Evolutionary conservation across 1,284 basidiomycete species (phyloP).

Genomic region (Pseudozyma pruni): DNA sequence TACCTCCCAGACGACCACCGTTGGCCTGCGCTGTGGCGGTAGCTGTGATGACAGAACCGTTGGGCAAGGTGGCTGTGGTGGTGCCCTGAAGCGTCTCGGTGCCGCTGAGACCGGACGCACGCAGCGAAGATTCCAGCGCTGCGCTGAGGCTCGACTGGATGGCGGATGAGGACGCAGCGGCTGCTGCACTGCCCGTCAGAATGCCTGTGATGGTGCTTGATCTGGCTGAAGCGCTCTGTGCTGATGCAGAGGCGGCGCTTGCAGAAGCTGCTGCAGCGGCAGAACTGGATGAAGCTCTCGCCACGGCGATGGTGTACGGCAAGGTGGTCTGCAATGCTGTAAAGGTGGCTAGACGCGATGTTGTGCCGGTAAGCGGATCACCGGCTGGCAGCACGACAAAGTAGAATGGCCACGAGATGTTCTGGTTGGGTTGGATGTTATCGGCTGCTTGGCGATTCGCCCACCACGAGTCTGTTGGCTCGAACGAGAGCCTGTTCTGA

Average conservation of each 20-base stretch:
- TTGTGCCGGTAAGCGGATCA: conserved; percentile 36
- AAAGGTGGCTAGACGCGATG: conserved; percentile 51
- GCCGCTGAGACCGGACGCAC: conserved; percentile 48
- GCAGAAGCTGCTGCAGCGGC: conserved; percentile 35
- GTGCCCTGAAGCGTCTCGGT: conserved; percentile 56
- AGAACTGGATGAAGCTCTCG: conserved; percentile 25
- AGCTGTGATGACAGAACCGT: conserved; percentile 54
- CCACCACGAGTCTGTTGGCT: conserved; percentile 59
- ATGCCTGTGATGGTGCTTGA: conserved; percentile 7
- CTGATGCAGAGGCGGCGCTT: conserved; percentile 30
- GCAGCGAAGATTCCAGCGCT: conserved; percentile 48
- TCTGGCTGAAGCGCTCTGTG: conserved; percentile 13
- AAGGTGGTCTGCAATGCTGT: conserved; percentile 56
- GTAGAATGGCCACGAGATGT: conserved; percentile 64
- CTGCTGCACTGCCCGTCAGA: conserved; percentile 21
- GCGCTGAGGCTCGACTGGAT: conserved; percentile 51
- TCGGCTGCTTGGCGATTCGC: conserved; percentile 40
- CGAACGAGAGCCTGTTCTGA: conserved; percentile 52
- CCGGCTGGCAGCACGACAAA: conserved; percentile 57
- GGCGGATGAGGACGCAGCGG: conserved; percentile 36
- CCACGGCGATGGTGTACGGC: conserved; percentile 44
- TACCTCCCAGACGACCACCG: conserved; percentile 40
- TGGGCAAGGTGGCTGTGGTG: conserved; percentile 53
- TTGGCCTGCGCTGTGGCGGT: conserved; percentile 60
- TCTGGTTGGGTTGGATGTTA: conserved; percentile 51